Percentiles rank a stretch among this genome's conserved stretches.
Conservation (phyloP, 805 yeast genomes). For the Metschnikowia reukaufii region DNA sequence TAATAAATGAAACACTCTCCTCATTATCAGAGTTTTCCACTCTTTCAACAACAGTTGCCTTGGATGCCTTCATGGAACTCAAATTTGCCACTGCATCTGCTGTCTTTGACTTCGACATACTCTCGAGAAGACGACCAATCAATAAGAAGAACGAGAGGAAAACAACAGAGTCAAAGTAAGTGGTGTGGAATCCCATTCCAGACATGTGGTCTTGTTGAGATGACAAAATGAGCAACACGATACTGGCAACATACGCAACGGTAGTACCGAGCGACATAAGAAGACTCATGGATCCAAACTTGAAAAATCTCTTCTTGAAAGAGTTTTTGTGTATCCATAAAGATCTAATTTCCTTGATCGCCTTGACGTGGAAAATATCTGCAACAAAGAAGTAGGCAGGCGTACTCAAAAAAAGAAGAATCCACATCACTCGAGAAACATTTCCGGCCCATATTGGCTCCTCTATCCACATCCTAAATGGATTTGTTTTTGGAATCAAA, state of each 20-base stretch:
- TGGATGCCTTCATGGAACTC: constrained; percentile 49
- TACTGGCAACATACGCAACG: constrained; percentile 68
- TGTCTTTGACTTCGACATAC: constrained; percentile 64
- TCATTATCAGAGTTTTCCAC: constrained; percentile 25
- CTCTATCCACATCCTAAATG: constrained; percentile 53
- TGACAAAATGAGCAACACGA: constrained; percentile 52
- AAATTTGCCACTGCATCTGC: constrained; percentile 61
- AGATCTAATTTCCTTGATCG: constrained; percentile 55
- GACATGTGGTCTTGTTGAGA: constrained; percentile 28
- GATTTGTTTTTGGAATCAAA: constrained; percentile 43
- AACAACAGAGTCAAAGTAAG: constrained; percentile 78
- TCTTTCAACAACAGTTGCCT: constrained; percentile 42
- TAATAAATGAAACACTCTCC: constrained; percentile 17
- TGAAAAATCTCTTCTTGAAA: constrained; percentile 55
- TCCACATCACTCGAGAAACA: constrained; percentile 64
- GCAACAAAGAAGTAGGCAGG: constrained; percentile 77
- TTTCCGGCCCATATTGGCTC: constrained; percentile 64
- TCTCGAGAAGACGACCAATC: constrained; percentile 68
- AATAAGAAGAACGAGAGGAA: constrained; percentile 70
- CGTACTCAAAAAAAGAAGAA: constrained; percentile 61
- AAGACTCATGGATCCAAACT: constrained; percentile 77
- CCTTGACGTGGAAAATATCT: constrained; percentile 68
- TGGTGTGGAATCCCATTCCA: constrained; percentile 52
- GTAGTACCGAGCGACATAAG: constrained; percentile 73
- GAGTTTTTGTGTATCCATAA: constrained; percentile 58